Evolutionary conservation across 2,329 filamentous ascomycete genomes (phyloP), one percentile per base, ranked within the genome.

Genomic region (Scortechinia acanthostroma): DNA sequence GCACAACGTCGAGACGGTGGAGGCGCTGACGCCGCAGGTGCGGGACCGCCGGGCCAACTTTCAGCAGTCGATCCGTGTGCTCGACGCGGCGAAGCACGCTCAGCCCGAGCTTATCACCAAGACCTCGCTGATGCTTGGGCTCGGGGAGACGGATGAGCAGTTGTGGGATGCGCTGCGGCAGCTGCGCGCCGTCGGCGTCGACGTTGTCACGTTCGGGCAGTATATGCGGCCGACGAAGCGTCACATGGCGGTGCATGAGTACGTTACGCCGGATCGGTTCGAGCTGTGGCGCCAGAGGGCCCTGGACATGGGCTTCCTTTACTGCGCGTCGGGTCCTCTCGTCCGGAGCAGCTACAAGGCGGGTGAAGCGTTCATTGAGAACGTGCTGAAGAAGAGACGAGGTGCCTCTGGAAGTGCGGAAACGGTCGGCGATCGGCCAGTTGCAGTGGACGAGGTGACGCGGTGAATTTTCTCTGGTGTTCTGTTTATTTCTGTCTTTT

Each of bases 161-260:
- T 64, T 98, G 1, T 85, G 81, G 77, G 79, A 87, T 50, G 80
- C 91, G 1, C 66, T 97, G 48, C 77, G 73, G 80, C 88, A 94
- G 61, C 76, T 98, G 13, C 79, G 93, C 47, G 83, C 83, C 52
- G 77, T 81, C 47, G 72, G 87, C 48, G 91, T 96, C 42, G 93
- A 98, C 55, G 89, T 98, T 13, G 90, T 98, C 47, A 98, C 93
- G 0, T 98, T 98, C 54, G 93, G 93, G n/a, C 93, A 98, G 71
- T 98, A 98, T 71, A 98, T 98, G 93, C 88, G 91, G 10, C 93
- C 93, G 2, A 98, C 93, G 3, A 98, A 97, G 74, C 80, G 91
- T 40, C 93, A 98, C 64, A 91, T 98, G 80, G 85, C 95, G 64
- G 93, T 98, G 22, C 86, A 95, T 58, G 89, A 91, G 63, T 98